Evolutionary conservation across 306 rosid genomes (phyloP), one percentile per base, ranked within the genome.

Genomic region (Purshia tridentata): DNA sequence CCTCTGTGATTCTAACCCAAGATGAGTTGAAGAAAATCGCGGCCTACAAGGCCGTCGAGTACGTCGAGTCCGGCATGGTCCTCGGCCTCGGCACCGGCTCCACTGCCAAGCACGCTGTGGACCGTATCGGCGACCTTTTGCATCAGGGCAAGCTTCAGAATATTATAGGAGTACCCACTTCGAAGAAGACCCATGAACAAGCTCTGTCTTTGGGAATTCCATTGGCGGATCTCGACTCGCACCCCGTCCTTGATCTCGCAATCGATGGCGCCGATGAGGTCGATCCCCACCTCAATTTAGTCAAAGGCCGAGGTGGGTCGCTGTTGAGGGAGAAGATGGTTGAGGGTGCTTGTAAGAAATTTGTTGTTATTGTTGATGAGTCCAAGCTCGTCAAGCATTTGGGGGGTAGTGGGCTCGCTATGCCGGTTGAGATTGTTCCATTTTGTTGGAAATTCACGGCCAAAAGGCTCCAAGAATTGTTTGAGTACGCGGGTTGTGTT

Each of bases 191-290:
- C 4, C 94, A 90, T 19, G 96, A 90, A 0, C 98, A 88, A 50
- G 96, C 98, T 2, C 9, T 87, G 2, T 87, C 95, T 0, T 22
- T 84, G 1, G 98, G 95, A 19, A 92, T 92, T 59, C 96, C 96
- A 2, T 66, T 92, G 0, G 80, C 96, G 8, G 96, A 92, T 81
- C 92, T 92, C 4, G 90, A 92, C 35, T 65, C 92, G 0, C 84
- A 92, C 63, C 96, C 96, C 0, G 80, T 83, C 0, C 77, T 92
- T 13, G 98, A 92, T 77, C 88, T 92, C 13, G 89, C 95, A 1
- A 92, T 92, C 41, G 98, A 92, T 29, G 98, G 96, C 8, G 96
- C 98, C n/a, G 98, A 92, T 4, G 98, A 92, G 75, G 98, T 92
- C 16, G 96, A 92, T 20, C 96, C 95, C 3, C 41, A 49, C 16